Percentiles rank a stretch among this genome's conserved stretches.
Conservation (phyloP, 495 filamentous ascomycete species). For the Podospora appendiculata region DNA sequence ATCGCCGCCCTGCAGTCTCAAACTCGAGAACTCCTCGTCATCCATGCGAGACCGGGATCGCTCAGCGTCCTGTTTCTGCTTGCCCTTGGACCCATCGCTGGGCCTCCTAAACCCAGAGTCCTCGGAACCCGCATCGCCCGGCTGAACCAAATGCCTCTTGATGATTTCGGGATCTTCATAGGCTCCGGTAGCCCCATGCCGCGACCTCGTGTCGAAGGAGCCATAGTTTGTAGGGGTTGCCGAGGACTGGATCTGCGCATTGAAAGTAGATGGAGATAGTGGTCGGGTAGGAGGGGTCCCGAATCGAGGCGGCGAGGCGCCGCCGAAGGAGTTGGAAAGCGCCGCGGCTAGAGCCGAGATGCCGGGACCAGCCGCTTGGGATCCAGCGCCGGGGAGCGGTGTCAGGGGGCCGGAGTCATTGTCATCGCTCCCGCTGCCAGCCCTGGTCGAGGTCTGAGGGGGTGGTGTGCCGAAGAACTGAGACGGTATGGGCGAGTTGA, state of each 20-base stretch:
- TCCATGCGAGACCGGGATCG: conserved; percentile 34
- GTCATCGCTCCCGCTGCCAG: conserved; percentile 14
- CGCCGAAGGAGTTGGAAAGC: conserved; percentile 56
- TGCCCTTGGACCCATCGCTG: conserved; percentile 33
- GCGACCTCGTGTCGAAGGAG: conserved; percentile 61
- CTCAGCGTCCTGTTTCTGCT: conserved; percentile 39
- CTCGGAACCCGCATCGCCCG: conserved; percentile 39
- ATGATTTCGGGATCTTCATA: conserved; percentile 77
- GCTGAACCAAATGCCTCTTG: conserved; percentile 71
- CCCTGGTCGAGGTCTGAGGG: background rate
- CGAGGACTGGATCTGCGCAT: conserved; percentile 36
- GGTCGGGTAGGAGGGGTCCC: conserved; percentile 50
- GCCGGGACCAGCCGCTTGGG: conserved; percentile 53
- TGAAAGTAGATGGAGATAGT: conserved; percentile 45
- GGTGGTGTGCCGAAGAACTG: conserved; percentile 4
- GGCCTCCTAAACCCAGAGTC: conserved; percentile 28
- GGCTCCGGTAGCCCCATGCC: conserved; percentile 37
- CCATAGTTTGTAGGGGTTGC: conserved; percentile 63
- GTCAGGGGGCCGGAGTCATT: conserved; percentile 27
- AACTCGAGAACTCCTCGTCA: conserved; percentile 82
- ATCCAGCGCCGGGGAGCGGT: conserved; percentile 47
- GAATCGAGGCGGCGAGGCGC: conserved; percentile 46
- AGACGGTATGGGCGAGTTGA: conserved; percentile 58
- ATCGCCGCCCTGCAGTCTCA: conserved; percentile 87
- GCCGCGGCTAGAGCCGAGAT: conserved; percentile 71